A percentile compares a stretch with the other conserved stretches of the same genome.
Conservation (phyloP, 2,329 filamentous ascomycete species). For the Penicillium sp. region DNA sequence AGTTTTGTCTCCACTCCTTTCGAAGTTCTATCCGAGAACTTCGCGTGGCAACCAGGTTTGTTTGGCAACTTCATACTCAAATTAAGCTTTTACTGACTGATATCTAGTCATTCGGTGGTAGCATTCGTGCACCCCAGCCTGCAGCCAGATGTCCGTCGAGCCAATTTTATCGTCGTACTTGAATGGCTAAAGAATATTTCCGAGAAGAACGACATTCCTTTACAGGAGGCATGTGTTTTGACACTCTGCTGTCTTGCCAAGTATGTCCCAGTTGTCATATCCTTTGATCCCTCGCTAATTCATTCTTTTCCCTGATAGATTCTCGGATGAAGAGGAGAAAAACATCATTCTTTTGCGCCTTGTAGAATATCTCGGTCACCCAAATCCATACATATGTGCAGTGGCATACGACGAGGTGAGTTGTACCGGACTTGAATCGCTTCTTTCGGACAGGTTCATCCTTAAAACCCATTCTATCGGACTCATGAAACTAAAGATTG, state of each 20-base stretch:
- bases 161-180: constrained; percentile 69
- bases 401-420: constrained; percentile 78
- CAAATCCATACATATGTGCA: constrained; percentile 74
- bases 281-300: background rate
- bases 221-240: constrained; percentile 82
- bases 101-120: constrained; percentile 59
- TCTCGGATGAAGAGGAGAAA: constrained; percentile 76
- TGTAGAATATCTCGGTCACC: constrained; percentile 81
- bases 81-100: constrained; percentile 9
- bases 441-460: background rate
- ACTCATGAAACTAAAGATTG: background rate
- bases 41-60: constrained; percentile 71
- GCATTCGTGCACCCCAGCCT: constrained; percentile 61
- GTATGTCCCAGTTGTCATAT: constrained; percentile 41
- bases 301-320: constrained; percentile 40
- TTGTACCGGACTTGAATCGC: background rate
- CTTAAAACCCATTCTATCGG: background rate
- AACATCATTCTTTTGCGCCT: constrained; percentile 82
- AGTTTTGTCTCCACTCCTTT: constrained; percentile 79
- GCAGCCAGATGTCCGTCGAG: constrained; percentile 50
- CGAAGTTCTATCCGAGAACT: constrained; percentile 83
- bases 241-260: constrained; percentile 82
- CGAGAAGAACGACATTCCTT: constrained; percentile 63
- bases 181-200: constrained; percentile 71
- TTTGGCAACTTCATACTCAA: background rate